Evolutionary conservation across 345 rosid species (phyloP), one percentile per base, ranked within the genome.

Genomic region (Syzygium grande): DNA sequence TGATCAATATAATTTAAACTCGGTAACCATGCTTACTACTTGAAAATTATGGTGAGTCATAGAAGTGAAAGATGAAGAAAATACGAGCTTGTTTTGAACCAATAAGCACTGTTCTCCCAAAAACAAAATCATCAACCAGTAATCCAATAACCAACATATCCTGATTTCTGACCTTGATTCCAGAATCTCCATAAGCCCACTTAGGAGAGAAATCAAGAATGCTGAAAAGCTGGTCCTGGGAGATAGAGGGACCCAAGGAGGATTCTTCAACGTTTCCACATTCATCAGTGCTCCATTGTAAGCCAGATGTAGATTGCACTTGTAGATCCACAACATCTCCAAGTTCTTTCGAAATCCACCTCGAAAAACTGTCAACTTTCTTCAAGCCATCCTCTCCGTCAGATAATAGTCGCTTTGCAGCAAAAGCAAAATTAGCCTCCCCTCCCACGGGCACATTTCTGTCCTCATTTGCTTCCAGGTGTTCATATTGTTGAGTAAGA

Each of bases 341-440:
- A 85, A 97, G 95, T 90, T 96, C 99, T 92, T 91, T 94, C 84
- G 92, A 90, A 63, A 93, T 89, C 99, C 99, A 96, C 51, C 98
- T 93, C 87, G 98, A 94, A 88, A 97, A 97, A 91, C 99, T 97
- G 87, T 97, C 99, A 68, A 95, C 98, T 89, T 97, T 96, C 88
- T 94, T 95, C 92, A 97, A 91, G 89, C 94, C 91, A 56, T 96
- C 94, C 84, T 94, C 95, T 52, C 91, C 92, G 87, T 93, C 93
- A 43, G 94, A 85, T 58, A 97, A 92, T 68, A 93, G 87, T 86
- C 90, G 93, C 92, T 91, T 96, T 51, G 88, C 85, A 84, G 92
- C 25, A 5, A 91, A 87, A 86, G 89, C 23, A 85, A 87, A 88
- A 88, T 89, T 92, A 88, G 88, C 86, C 89, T 89, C 95, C 85